Base-by-base conservation (phyloP, 768 basidiomycete genomes). In the Amanita muscaria region DNA sequence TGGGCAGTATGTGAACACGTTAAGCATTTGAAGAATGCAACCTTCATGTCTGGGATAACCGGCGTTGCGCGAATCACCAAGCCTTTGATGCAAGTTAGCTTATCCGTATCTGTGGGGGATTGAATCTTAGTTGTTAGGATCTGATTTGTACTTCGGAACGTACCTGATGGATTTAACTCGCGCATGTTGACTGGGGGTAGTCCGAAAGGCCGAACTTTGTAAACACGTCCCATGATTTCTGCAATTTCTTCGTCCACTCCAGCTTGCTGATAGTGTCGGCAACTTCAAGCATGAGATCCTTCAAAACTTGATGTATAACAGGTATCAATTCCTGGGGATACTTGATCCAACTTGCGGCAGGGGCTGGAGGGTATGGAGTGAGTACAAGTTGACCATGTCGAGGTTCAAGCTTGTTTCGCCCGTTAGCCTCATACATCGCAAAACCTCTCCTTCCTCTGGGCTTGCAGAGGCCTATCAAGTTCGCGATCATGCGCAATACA, bases 11-110 rank as follows among this genome's bases (percentile, higher is more conserved):
- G 96, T 31, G 85, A 85, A 61, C 96, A 99, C 29, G 84, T 86
- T 21, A 89, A 70, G 65, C 96, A 99, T 44, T 93, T 87, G 77
- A 99, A 99, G 71, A 99, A 98, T 16, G 94, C 96, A 52, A 80
- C 80, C 65, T 94, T 93, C 96, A 99, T 98, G 64, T 99, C 96
- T 3, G 96, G 96, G 48, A 98, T 97, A 56, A 99, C 87, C 9
- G 94, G 90, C 0, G 96, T 97, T 0, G 93, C 88, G 18, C 96
- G 86, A 49, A 99, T 98, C 55, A 98, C 91, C 5, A 99, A 79
- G 46, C 96, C 96, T 61, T 94, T 96, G 67, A 99, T 85, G 46
- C 79, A 83, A 15, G 96, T 87, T 15, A 99, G 80, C 63, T 97
- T 96, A 73, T 99, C 96, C 54, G 96, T 99, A 58, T 99, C 96